A percentile compares a stretch with the other conserved stretches of the same genome.
Evolutionary conservation across 306 rosid species (phyloP).

Genomic region (Vigna hirtella): DNA sequence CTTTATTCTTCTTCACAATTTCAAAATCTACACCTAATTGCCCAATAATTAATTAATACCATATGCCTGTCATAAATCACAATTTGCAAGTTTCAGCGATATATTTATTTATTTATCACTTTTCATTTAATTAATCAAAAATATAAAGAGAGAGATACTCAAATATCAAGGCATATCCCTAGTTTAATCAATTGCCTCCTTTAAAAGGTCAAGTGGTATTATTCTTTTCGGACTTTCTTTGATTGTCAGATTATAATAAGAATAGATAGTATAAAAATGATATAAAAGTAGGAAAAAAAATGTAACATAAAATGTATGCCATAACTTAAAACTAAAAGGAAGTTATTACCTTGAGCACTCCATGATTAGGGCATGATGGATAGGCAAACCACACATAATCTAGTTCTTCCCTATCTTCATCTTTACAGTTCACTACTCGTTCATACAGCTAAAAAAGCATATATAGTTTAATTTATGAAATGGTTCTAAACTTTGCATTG

Average conservation of each 20-base stretch:
- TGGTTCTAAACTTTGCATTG: no score
- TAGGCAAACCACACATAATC: no score
- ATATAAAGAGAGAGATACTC: conserved; percentile 6
- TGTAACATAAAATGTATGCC: no score
- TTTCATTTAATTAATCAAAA: conserved; percentile 20
- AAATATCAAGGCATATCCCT: conserved; percentile 11
- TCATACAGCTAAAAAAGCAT: no score
- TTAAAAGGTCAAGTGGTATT: conserved; percentile 24
- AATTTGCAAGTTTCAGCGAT: conserved; percentile 22
- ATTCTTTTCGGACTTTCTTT: not conserved
- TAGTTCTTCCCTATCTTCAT: no score
- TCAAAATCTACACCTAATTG: conserved; percentile 40
- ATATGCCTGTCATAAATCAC: conserved; percentile 29
- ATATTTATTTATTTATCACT: conserved; percentile 12
- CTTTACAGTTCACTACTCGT: no score
- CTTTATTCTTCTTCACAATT: conserved; percentile 40
- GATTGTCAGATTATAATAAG: not conserved
- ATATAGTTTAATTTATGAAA: no score
- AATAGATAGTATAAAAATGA: no score
- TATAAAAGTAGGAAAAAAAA: no score
- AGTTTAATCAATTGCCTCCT: conserved; percentile 30
- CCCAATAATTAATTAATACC: conserved; percentile 36
- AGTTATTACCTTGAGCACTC: no score
- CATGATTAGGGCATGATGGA: no score
- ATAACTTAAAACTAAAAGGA: no score